Evolutionary conservation across 1,139 yeast genomes (phyloP), one percentile per base, ranked within the genome.

Genomic region (Nakaseomyces kungkrabaensis): DNA sequence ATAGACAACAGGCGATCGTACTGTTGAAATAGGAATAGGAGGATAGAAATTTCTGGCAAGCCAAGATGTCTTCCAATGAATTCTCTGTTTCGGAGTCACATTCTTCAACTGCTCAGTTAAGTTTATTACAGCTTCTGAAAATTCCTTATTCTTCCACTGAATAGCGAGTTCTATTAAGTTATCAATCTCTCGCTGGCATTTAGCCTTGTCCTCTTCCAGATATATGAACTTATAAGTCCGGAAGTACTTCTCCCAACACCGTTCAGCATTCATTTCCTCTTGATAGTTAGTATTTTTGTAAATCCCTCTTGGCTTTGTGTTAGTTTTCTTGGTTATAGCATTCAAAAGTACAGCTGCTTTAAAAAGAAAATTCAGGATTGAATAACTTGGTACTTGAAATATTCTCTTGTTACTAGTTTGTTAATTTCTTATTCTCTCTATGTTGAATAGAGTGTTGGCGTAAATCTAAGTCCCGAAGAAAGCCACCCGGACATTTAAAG

Each of bases 21-120:
- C 32, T 7, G 51, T 47, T 3, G 54, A 48, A 2, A 55, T 48
- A 8, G 49, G 31, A 4, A 62, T 47, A 0, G 83, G 82, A 11
- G 72, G 74, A 54, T 63, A 72, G 8, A 65, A 55, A 2, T 56
- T 52, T 1, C 59, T 63, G 8, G 61, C 52, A 0, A 72, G 50
- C 32, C 63, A 65, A 0, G 81, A 76, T 32, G 75, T 67, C 3
- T 75, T 53, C 84, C 83, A 79, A 3, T 59, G 43, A 3, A 76
- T 50, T 49, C 68, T 70, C 6, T 66, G 65, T 22, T 63, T 58
- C 25, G 60, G 38, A 4, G 55, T 43, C 13, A 55, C 37, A 43
- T 52, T 26, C 38, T 53, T 50, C 50, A 51, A n/a, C 22, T 50
- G 49, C 5, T 54, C 54, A 43, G 47, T 54, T 13, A 61, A 41